Conservation (phyloP, 148 eudicot species). For the Chenopodium album region DNA sequence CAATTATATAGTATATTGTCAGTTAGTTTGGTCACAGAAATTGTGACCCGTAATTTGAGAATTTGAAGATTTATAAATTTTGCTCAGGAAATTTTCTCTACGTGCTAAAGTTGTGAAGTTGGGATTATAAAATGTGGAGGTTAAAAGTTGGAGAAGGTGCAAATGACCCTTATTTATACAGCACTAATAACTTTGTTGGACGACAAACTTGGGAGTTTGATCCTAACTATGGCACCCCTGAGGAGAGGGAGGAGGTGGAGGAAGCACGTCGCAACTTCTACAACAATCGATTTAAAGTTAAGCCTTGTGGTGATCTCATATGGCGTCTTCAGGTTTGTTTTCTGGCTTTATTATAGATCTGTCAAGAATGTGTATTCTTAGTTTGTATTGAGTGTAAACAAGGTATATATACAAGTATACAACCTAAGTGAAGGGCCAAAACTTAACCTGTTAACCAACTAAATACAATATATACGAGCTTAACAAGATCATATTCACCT, state of each 20-base stretch:
- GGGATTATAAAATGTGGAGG: conserved; percentile 42
- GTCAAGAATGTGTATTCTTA: too few species aligned
- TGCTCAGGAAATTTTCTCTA: not conserved
- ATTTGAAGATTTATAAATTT: not conserved
- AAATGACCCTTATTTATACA: conserved; percentile 33
- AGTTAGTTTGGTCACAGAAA: not conserved
- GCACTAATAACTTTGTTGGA: conserved; percentile 43
- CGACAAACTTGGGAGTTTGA: conserved; percentile 58
- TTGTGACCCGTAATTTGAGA: not conserved
- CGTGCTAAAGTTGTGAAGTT: not conserved
- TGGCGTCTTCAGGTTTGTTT: conserved; percentile 43
- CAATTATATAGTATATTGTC: not conserved
- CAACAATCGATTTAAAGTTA: conserved; percentile 28
- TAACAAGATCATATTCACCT: too few species aligned
- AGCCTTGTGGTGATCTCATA: conserved; percentile 42
- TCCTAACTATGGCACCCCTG: conserved; percentile 40
- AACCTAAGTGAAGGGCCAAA: too few species aligned
- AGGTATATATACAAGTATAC: too few species aligned
- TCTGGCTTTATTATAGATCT: too few species aligned
- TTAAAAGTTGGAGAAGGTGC: conserved; percentile 43
- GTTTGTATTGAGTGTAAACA: too few species aligned
- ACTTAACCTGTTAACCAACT: too few species aligned
- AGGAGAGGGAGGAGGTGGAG: conserved; percentile 42
- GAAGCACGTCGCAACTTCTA: conserved; percentile 36
- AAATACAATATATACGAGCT: too few species aligned